phyloP scores from a whole-genome alignment of 78 protist species.

The Acrasis kona region DNA sequence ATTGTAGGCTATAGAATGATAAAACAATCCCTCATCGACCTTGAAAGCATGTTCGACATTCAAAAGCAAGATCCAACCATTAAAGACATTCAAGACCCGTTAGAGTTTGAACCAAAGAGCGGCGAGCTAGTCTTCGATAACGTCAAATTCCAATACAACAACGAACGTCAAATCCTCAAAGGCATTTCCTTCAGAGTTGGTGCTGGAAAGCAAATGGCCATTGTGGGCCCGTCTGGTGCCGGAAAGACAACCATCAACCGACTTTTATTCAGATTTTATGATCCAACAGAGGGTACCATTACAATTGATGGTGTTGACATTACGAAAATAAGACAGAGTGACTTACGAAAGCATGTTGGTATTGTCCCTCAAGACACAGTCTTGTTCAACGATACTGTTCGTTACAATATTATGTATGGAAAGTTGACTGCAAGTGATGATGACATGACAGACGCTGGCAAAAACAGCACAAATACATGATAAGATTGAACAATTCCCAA shows the following conservation, averaged over 20 bases:
- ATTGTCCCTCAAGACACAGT: slow-evolving; percentile 71
- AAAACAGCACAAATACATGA: slow-evolving; percentile 60
- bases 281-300: slow-evolving; percentile 56
- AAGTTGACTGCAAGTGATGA: slow-evolving; percentile 23
- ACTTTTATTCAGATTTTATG: slow-evolving; percentile 67
- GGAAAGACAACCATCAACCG: slow-evolving; percentile 76
- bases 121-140: slow-evolving; percentile 35
- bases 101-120: not conserved
- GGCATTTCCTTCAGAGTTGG: slow-evolving; percentile 41
- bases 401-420: slow-evolving; percentile 65
- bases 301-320: slow-evolving; percentile 66
- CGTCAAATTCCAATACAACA: slow-evolving; percentile 48
- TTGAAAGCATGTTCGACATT: slow-evolving; percentile 52
- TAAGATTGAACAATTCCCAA: slow-evolving; percentile 48
- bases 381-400: slow-evolving; percentile 71
- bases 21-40: slow-evolving; percentile 63
- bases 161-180: slow-evolving; percentile 26
- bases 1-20: too few species aligned
- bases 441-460: slow-evolving; percentile 37
- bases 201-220: slow-evolving; percentile 67
- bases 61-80: slow-evolving; percentile 7
- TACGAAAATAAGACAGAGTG: slow-evolving; percentile 16
- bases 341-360: slow-evolving; percentile 41
- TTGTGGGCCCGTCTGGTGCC: slow-evolving; percentile 79
- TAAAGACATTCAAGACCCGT: not conserved